These are phyloP conservation scores for Sporothrix inflata DNA, from an alignment of 2,329 filamentous ascomycete genomes.

Conservation along the genomic window DNA sequence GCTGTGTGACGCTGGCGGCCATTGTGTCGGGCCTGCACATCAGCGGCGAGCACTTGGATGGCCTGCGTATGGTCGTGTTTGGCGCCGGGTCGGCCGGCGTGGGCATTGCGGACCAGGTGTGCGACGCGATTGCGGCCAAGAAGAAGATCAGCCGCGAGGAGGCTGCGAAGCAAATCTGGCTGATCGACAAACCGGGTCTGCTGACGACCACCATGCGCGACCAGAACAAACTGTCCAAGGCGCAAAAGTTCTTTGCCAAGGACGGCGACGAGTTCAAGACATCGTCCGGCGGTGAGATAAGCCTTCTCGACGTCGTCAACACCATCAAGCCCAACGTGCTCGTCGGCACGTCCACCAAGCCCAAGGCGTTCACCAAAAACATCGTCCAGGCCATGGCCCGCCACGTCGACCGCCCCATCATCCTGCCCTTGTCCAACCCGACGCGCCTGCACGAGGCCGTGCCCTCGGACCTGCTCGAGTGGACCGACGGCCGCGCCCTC, in stretches of 20 bases:
- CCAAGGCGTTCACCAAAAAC: constrained; percentile 74
- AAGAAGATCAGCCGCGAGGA: constrained; percentile 69
- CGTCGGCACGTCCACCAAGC: constrained; percentile 80
- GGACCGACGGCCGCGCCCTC: constrained; percentile 77
- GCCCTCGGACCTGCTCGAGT: constrained; percentile 73
- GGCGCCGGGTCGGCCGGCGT: constrained; percentile 81
- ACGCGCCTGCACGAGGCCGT: constrained; percentile 81
- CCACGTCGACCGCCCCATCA: constrained; percentile 71
- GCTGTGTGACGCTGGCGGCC: constrained; percentile 82
- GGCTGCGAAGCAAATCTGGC: constrained; percentile 79
- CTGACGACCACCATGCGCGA: constrained; percentile 60
- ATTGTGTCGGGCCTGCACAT: constrained; percentile 77
- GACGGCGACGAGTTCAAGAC: constrained; percentile 62
- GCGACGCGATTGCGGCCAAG: constrained; percentile 75
- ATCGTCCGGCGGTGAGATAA: not conserved
- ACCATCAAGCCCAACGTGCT: constrained; percentile 77
- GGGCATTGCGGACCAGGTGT: constrained; percentile 83
- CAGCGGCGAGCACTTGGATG: constrained; percentile 64
- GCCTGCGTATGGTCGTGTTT: constrained; percentile 74
- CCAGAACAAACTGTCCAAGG: constrained; percentile 51
- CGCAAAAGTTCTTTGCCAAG: constrained; percentile 70
- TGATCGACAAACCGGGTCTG: constrained; percentile 80
- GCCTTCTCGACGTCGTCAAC: constrained; percentile 68
- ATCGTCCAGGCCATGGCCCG: constrained; percentile 75
- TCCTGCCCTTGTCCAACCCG: constrained; percentile 84